These are phyloP conservation scores for Calonectria montana DNA, from an alignment of 2,329 filamentous ascomycete genomes.

Conservation along the genomic window DNA sequence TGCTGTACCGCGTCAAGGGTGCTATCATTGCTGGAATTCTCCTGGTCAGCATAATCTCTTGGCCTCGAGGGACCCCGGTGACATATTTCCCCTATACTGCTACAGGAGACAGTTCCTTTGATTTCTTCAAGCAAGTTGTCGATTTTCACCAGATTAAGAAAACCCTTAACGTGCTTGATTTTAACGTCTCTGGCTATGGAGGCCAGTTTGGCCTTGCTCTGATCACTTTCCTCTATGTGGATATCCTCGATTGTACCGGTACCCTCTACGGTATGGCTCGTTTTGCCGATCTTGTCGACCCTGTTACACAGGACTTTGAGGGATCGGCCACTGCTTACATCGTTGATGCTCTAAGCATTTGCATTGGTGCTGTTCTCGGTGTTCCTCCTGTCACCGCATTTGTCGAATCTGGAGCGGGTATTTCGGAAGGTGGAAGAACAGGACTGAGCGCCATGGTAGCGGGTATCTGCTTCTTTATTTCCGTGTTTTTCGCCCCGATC, in stretches of 20 bases:
- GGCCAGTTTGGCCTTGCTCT: constrained; percentile 85
- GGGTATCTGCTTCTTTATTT: constrained; percentile 86
- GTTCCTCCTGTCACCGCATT: constrained; percentile 87
- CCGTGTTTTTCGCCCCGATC: constrained; percentile 90
- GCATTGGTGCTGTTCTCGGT: constrained; percentile 82
- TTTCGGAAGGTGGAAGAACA: constrained; percentile 87
- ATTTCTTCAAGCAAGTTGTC: constrained; percentile 91
- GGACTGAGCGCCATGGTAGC: constrained; percentile 85
- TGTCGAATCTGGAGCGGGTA: constrained; percentile 89
- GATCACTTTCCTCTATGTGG: constrained; percentile 90
- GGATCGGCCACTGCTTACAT: constrained; percentile 86
- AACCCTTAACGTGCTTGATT: constrained; percentile 78
- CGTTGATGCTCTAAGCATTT: constrained; percentile 82
- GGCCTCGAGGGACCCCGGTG: constrained; percentile 80
- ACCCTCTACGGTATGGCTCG: constrained; percentile 92
- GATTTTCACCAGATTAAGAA: constrained; percentile 82
- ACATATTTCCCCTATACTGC: constrained; percentile 84
- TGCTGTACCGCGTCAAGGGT: constrained; percentile 89
- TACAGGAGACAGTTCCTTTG: constrained; percentile 76
- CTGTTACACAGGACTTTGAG: constrained; percentile 87
- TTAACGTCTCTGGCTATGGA: constrained; percentile 75
- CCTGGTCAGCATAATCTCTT: constrained; percentile 88
- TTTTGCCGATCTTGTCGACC: constrained; percentile 83
- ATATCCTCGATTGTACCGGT: constrained; percentile 88
- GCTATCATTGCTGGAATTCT: constrained; percentile 87